These are phyloP conservation scores for Nicotiana knightiana DNA, from an alignment of 257 asterid species.

Conservation along the genomic window DNA sequence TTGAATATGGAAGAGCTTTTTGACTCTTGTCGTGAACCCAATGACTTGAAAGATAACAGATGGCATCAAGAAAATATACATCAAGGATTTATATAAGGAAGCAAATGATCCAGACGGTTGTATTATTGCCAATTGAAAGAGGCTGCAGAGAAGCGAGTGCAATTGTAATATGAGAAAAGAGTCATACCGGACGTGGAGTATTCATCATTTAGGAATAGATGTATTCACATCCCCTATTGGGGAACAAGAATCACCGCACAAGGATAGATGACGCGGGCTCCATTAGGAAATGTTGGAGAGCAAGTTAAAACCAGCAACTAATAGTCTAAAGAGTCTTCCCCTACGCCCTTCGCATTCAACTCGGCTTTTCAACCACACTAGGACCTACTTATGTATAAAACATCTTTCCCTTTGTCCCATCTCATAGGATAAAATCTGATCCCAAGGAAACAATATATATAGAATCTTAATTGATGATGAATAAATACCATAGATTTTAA, in stretches of 20 bases:
- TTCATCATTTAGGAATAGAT: neutral
- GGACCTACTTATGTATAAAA: neutral
- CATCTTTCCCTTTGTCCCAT: neutral
- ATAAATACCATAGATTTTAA: neutral
- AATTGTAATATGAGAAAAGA: neutral
- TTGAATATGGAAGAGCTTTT: neutral
- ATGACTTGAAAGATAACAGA: slow-evolving; percentile 6
- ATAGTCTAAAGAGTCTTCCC: neutral
- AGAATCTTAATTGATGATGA: neutral
- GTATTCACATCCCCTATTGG: neutral
- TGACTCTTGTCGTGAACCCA: neutral
- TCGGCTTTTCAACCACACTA: neutral
- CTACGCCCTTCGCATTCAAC: neutral
- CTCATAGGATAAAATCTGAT: neutral
- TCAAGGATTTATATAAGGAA: neutral
- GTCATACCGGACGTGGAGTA: neutral
- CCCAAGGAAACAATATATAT: neutral
- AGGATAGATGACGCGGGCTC: neutral
- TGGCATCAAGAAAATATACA: neutral
- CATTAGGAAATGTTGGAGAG: neutral
- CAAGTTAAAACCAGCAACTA: neutral
- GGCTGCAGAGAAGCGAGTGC: neutral
- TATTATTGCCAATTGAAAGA: neutral
- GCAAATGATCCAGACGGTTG: neutral
- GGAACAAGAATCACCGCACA: neutral